phyloP scores from a whole-genome alignment of 139 green algal genomes.

The Astrephomene gubernaculifera region DNA sequence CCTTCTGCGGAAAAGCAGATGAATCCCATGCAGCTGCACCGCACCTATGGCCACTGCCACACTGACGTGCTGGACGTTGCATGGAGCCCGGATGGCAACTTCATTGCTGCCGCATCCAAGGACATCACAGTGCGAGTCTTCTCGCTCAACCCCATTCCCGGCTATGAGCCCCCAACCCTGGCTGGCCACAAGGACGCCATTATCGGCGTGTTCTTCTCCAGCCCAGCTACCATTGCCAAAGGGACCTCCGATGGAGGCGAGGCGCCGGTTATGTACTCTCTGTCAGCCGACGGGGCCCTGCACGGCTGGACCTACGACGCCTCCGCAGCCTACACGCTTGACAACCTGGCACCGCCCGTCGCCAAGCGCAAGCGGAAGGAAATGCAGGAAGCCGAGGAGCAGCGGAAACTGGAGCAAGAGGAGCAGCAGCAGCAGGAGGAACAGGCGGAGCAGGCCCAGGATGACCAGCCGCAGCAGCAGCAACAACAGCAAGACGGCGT shows the following conservation, averaged over 20 bases:
- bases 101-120: not conserved
- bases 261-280: conserved; percentile 73
- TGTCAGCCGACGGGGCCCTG: conserved; percentile 90
- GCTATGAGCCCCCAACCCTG: conserved; percentile 85
- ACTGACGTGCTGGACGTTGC: conserved; percentile 88
- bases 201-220: conserved; percentile 83
- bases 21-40: conserved; percentile 91
- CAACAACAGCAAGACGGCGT: not conserved
- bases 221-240: conserved; percentile 22
- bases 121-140: conserved; percentile 69
- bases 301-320: conserved; percentile 80
- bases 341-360: conserved; percentile 16
- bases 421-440: conserved; percentile 1
- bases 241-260: not conserved
- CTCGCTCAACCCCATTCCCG: conserved; percentile 83
- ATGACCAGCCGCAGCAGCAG: not conserved
- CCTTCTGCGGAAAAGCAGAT: conserved; percentile 87
- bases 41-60: conserved; percentile 89
- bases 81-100: conserved; percentile 72
- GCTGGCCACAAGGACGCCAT: conserved; percentile 86
- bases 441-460: not conserved
- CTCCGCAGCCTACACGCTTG: not conserved
- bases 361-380: conserved; percentile 12
- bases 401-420: not conserved
- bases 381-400: not conserved